A percentile compares a stretch with the other conserved stretches of the same genome.
Evolutionary conservation across 129 eudicot species (phyloP).

Genomic region (Silybum marianum): DNA sequence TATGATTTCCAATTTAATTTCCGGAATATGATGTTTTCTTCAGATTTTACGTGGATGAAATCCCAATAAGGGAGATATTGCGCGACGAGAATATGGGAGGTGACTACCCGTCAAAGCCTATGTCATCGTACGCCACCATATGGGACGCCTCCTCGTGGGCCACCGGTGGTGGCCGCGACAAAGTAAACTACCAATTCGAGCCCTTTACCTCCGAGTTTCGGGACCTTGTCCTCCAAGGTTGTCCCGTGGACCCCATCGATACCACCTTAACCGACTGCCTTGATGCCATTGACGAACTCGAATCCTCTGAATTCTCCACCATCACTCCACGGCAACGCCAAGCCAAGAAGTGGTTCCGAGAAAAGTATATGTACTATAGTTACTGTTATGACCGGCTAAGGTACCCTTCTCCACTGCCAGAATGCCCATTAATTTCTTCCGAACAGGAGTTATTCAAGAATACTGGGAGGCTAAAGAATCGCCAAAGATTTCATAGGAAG

Average conservation of each 20-base stretch:
- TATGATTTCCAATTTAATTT: background rate
- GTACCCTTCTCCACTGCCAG: slow-evolving; percentile 69
- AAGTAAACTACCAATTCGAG: slow-evolving; percentile 61
- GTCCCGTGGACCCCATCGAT: slow-evolving; percentile 68
- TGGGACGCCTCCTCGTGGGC: slow-evolving; percentile 97
- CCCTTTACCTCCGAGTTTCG: slow-evolving; percentile 68
- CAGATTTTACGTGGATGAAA: slow-evolving; percentile 84
- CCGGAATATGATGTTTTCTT: background rate
- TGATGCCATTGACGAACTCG: slow-evolving; percentile 42
- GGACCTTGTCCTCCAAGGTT: slow-evolving; percentile 79
- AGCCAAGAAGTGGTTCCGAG: slow-evolving; percentile 57
- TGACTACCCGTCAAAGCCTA: slow-evolving; percentile 90
- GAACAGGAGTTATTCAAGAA: slow-evolving; percentile 51
- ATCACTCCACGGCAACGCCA: slow-evolving; percentile 49
- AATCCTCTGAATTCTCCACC: slow-evolving; percentile 45
- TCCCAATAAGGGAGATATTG: slow-evolving; percentile 65
- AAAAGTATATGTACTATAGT: slow-evolving; percentile 69
- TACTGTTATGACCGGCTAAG: slow-evolving; percentile 66
- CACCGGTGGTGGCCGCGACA: slow-evolving; percentile 64
- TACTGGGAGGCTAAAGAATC: slow-evolving; percentile 53
- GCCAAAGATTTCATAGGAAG: slow-evolving; percentile 36
- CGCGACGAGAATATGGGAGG: slow-evolving; percentile 64
- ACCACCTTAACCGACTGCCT: slow-evolving; percentile 52
- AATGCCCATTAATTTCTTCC: slow-evolving; percentile 54
- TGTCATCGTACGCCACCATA: slow-evolving; percentile 86